phyloP scores from a whole-genome alignment of 257 asterid species.

The Nicotiana undulata region DNA sequence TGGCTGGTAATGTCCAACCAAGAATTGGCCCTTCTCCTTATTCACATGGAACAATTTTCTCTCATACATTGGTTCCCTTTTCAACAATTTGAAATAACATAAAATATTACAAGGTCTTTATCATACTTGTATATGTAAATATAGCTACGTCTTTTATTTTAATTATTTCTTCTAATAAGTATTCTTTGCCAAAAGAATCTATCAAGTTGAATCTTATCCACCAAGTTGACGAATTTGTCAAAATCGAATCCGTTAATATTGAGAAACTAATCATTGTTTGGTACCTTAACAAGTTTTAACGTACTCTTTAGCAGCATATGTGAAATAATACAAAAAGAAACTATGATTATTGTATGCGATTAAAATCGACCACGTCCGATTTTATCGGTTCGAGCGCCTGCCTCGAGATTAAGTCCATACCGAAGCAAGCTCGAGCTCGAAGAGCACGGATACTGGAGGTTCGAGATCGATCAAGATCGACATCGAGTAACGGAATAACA shows the following conservation, averaged over 20 bases:
- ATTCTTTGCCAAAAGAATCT: not conserved
- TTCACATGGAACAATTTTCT: not conserved
- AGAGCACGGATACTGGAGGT: no score
- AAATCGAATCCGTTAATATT: not conserved
- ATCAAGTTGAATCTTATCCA: not conserved
- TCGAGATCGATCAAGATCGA: no score
- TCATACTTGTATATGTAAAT: not conserved
- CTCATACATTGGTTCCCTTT: not conserved
- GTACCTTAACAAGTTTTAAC: not conserved
- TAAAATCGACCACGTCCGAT: no score
- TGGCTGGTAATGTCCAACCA: not conserved
- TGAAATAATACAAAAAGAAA: not conserved
- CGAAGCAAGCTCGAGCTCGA: no score
- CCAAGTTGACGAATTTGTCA: not conserved
- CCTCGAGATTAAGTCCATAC: no score
- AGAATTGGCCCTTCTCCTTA: not conserved
- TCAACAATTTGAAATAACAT: not conserved
- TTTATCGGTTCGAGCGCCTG: no score
- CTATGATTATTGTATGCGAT: no score
- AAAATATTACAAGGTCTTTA: not conserved
- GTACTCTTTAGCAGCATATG: not conserved
- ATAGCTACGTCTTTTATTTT: not conserved
- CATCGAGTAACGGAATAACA: no score
- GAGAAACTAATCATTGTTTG: not conserved
- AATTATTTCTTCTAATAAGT: not conserved